phyloP scores from a whole-genome alignment of 108 stramenopile species.

The Conticribra guillardii region DNA sequence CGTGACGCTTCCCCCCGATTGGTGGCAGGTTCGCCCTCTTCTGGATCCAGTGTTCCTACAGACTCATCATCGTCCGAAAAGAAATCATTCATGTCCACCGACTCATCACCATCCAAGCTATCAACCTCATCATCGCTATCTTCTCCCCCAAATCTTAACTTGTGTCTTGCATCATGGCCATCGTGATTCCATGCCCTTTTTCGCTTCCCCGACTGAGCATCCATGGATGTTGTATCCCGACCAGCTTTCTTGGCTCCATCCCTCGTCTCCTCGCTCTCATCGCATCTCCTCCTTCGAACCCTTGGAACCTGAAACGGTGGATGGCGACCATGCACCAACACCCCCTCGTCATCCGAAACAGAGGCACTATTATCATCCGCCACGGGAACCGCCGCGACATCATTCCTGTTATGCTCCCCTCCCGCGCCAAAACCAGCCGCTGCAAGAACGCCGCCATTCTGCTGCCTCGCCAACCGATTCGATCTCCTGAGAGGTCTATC shows the following conservation, averaged over 20 bases:
- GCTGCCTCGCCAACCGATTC: constrained; percentile 6
- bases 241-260: no score
- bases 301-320: constrained; percentile 25
- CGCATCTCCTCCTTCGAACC: constrained; percentile 8
- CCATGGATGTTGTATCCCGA: no score
- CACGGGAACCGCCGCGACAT: background rate
- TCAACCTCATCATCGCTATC: constrained; percentile 30
- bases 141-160: constrained; percentile 3
- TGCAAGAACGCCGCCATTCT: background rate
- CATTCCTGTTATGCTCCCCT: background rate
- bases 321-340: constrained; percentile 12
- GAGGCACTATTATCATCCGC: constrained; percentile 25
- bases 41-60: constrained; percentile 3
- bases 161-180: constrained; percentile 2
- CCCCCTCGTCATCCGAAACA: constrained; percentile 32
- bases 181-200: constrained; percentile 11
- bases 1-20: constrained; percentile 21
- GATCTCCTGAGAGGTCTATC: constrained; percentile 14
- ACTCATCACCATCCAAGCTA: constrained; percentile 11
- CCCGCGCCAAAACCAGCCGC: background rate
- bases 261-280: constrained; percentile 4
- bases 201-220: constrained; percentile 27
- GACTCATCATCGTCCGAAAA: constrained; percentile 16
- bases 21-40: background rate
- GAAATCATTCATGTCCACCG: constrained; percentile 24